A percentile compares a stretch with the other conserved stretches of the same genome.
phyloP scores from a whole-genome alignment of 2,329 filamentous ascomycete genomes.

The Elsinoe perseae region DNA sequence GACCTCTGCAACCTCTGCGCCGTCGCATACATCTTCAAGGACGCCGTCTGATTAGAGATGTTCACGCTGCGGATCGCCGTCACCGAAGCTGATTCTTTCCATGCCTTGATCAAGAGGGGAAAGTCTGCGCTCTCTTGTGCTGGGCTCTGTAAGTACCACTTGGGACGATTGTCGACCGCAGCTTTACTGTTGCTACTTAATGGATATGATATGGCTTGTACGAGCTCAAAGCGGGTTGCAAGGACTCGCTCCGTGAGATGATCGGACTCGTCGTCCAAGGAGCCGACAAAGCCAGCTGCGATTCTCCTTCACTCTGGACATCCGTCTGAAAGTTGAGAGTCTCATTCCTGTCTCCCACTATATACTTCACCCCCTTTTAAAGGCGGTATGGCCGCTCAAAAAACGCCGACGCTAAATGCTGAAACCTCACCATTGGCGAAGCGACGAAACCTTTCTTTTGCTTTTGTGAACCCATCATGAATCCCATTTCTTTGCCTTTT shows the following conservation, averaged over 20 bases:
- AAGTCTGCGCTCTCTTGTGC: no score
- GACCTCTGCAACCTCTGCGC: not conserved
- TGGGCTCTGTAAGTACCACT: no score
- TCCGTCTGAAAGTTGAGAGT: not conserved
- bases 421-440: not conserved
- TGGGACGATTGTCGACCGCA: no score
- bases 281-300: no score
- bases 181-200: no score
- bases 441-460: no score
- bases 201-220: no score
- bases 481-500: not conserved
- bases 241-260: no score
- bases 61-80: not conserved
- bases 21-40: not conserved
- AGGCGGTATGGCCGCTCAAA: not conserved
- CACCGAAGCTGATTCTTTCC: not conserved
- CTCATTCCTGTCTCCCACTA: not conserved
- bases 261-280: no score
- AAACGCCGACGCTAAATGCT: conserved; percentile 10
- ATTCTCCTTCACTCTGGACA: no score
- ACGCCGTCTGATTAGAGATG: not conserved
- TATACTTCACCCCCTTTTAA: not conserved
- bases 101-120: not conserved
- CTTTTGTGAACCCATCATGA: no score
- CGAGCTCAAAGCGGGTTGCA: no score